phyloP scores from a whole-genome alignment of 257 asterid genomes.

The Jacaranda mimosifolia region DNA sequence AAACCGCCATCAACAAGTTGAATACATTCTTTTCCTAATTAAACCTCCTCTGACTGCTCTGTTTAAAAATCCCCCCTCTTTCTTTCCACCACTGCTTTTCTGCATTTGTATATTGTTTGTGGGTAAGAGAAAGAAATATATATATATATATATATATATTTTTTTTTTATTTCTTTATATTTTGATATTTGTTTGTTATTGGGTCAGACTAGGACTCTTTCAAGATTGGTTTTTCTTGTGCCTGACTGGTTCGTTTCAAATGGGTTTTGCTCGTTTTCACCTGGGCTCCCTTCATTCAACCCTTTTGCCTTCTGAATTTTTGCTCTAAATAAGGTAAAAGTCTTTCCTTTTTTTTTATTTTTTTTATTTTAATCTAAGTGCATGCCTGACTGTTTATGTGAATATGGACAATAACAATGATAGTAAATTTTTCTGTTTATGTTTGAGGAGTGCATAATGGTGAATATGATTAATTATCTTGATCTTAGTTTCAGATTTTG shows the following conservation, averaged over 20 bases:
- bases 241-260: background rate
- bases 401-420: background rate
- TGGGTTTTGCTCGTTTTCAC: conserved; percentile 5
- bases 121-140: background rate
- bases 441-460: conserved; percentile 28
- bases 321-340: background rate
- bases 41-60: conserved; percentile 12
- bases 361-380: too few relatives aligned
- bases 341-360: too few relatives aligned
- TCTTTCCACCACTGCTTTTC: conserved; percentile 38
- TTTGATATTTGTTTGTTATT: background rate
- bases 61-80: conserved; percentile 17
- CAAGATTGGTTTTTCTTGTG: background rate
- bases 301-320: background rate
- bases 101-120: conserved; percentile 18
- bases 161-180: background rate
- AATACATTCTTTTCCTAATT: too few relatives aligned
- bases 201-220: background rate
- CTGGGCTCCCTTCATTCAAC: conserved; percentile 11
- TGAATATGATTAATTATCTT: background rate
- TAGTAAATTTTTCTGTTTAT: conserved; percentile 11
- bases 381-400: too few relatives aligned
- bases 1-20: conserved; percentile 32
- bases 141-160: background rate
- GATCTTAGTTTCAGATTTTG: background rate